Evolutionary conservation across 208 protist species (phyloP).

Genomic region (Acanthamoeba sp.): DNA sequence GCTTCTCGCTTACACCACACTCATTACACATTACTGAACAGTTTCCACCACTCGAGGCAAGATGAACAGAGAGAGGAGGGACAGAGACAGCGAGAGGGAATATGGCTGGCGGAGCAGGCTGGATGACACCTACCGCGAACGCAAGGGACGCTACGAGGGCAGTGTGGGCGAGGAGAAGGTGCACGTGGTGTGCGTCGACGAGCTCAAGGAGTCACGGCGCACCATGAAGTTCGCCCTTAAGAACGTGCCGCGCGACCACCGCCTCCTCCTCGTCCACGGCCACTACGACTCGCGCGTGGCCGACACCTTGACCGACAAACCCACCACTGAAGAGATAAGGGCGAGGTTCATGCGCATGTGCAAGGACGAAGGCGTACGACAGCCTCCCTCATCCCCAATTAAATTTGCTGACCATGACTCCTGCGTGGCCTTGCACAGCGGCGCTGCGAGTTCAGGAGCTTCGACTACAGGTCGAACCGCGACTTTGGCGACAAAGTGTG

Average conservation of each 20-base stretch:
- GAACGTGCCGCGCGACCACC: constrained; percentile 49
- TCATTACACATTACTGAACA: too few species aligned
- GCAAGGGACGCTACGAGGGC: too few species aligned
- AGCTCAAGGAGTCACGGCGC: constrained; percentile 12
- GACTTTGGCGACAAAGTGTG: neutral
- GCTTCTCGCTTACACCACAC: too few species aligned
- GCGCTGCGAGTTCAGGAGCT: neutral
- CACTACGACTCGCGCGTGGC: neutral
- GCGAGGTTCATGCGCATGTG: neutral
- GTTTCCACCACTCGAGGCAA: neutral
- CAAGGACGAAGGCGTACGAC: neutral
- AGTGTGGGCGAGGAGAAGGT: neutral
- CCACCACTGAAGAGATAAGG: neutral
- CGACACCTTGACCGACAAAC: neutral
- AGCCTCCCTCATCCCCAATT: neutral
- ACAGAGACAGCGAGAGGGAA: neutral
- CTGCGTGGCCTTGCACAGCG: neutral
- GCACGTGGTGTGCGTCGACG: constrained; percentile 63
- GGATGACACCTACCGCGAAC: neutral
- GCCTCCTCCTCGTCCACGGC: constrained; percentile 18
- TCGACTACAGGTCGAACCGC: constrained; percentile 46
- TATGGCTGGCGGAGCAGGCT: neutral
- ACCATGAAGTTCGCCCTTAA: constrained; percentile 10
- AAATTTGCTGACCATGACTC: neutral
- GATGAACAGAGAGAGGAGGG: neutral